phyloP scores from a whole-genome alignment of 495 filamentous ascomycete genomes.

The Pyrenula aspistea region DNA sequence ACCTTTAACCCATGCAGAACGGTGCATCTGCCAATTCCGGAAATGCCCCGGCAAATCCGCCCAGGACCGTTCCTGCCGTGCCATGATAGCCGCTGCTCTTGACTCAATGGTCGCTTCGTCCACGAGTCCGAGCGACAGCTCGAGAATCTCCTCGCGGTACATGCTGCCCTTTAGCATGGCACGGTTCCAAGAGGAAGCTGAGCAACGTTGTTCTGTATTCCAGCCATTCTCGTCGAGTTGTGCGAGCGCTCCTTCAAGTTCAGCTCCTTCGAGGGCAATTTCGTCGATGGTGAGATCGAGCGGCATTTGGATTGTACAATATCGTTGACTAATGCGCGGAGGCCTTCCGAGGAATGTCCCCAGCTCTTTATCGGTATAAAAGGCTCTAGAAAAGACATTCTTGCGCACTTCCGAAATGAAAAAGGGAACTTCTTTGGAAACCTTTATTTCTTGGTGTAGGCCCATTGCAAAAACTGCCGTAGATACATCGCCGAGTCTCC shows the following conservation, averaged over 20 bases:
- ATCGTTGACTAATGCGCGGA: slow-evolving; percentile 34
- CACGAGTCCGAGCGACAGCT: slow-evolving; percentile 33
- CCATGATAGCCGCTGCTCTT: neutral
- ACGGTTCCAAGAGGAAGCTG: slow-evolving; percentile 21
- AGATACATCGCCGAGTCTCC: slow-evolving; percentile 15
- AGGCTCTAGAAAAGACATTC: slow-evolving; percentile 32
- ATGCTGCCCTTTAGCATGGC: slow-evolving; percentile 28
- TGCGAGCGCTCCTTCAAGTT: slow-evolving; percentile 20
- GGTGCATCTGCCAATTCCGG: slow-evolving; percentile 8
- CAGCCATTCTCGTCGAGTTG: slow-evolving; percentile 34
- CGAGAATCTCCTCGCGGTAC: slow-evolving; percentile 40
- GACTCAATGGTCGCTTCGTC: slow-evolving; percentile 5
- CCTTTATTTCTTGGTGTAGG: slow-evolving; percentile 33
- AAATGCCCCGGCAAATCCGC: slow-evolving; percentile 6
- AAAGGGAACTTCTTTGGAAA: slow-evolving; percentile 22
- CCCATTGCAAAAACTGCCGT: slow-evolving; percentile 33
- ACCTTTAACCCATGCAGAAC: slow-evolving; percentile 5
- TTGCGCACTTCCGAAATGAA: slow-evolving; percentile 33
- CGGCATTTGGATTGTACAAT: slow-evolving; percentile 36
- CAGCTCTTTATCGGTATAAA: slow-evolving; percentile 30
- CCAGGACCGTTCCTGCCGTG: slow-evolving; percentile 4
- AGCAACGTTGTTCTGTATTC: slow-evolving; percentile 26
- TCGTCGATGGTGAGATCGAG: slow-evolving; percentile 38
- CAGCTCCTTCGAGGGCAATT: slow-evolving; percentile 23
- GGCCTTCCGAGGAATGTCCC: slow-evolving; percentile 40